Percentiles rank a stretch among this genome's conserved stretches.
Conservation (phyloP, 345 rosid genomes). For the Limnanthes douglasii region DNA sequence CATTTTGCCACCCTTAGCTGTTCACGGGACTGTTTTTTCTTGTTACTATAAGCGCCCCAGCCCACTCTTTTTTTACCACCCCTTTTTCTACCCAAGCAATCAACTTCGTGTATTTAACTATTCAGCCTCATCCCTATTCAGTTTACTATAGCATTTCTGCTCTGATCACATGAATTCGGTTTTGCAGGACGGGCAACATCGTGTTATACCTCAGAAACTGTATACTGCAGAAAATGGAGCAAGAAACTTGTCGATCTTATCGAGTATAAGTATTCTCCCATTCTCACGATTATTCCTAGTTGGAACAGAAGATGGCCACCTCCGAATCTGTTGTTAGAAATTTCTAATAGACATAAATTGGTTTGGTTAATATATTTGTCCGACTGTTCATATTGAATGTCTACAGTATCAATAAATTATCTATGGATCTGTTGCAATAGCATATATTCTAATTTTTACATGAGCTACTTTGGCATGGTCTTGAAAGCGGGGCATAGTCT, state of each 20-base stretch:
- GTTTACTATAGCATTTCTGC: not conserved
- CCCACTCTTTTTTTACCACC: not conserved
- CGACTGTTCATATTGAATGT: no score
- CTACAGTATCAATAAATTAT: no score
- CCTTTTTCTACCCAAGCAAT: not conserved
- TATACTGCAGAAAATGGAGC: constrained; percentile 36
- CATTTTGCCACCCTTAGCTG: no score
- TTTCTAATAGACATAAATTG: no score
- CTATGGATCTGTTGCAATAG: no score
- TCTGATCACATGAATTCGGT: not conserved
- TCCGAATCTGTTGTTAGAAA: constrained; percentile 73
- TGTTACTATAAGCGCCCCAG: no score
- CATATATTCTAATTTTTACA: no score
- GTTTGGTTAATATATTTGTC: no score
- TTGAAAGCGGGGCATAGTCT: no score
- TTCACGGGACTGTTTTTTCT: no score
- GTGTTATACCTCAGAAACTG: constrained; percentile 55
- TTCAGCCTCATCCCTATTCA: not conserved
- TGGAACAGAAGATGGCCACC: constrained; percentile 77
- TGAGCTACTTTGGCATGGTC: no score
- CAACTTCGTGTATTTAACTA: not conserved
- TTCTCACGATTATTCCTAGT: constrained; percentile 67
- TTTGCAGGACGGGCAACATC: constrained; percentile 51
- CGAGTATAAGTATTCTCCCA: constrained; percentile 65
- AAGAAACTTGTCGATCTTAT: constrained; percentile 43